A percentile compares a stretch with the other conserved stretches of the same genome.
Evolutionary conservation across 257 asterid genomes (phyloP).

Genomic region (Paulownia fortunei): DNA sequence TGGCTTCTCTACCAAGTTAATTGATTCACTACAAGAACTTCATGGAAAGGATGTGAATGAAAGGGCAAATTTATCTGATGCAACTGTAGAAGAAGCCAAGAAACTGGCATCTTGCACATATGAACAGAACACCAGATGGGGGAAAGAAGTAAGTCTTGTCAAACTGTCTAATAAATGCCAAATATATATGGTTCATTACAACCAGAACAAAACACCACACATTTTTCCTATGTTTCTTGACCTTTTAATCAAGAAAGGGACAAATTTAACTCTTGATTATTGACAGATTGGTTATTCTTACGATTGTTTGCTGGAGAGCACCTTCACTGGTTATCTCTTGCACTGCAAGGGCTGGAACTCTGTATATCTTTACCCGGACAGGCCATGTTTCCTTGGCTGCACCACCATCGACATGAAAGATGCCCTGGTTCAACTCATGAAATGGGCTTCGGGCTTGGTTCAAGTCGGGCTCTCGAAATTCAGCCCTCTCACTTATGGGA

Average conservation of each 20-base stretch:
- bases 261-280: background rate
- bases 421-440: slow-evolving; percentile 64
- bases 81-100: slow-evolving; percentile 58
- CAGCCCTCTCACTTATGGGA: slow-evolving; percentile 63
- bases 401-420: slow-evolving; percentile 70
- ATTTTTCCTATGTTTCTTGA: background rate
- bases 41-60: slow-evolving; percentile 22
- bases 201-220: background rate
- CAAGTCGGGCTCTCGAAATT: slow-evolving; percentile 63
- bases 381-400: slow-evolving; percentile 69
- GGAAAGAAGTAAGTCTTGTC: slow-evolving; percentile 59
- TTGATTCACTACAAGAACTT: slow-evolving; percentile 51
- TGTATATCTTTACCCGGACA: slow-evolving; percentile 58
- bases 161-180: background rate
- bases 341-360: slow-evolving; percentile 71
- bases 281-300: slow-evolving; percentile 81
- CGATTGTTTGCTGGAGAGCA: slow-evolving; percentile 67
- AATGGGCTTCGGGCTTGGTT: slow-evolving; percentile 70
- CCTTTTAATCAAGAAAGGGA: background rate
- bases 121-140: slow-evolving; percentile 79
- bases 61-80: slow-evolving; percentile 35
- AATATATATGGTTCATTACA: too few relatives aligned
- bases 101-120: slow-evolving; percentile 68
- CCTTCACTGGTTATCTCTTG: slow-evolving; percentile 61
- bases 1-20: slow-evolving; percentile 56